These are phyloP conservation scores for Elasticomyces elasticus DNA, from an alignment of 495 filamentous ascomycete genomes.

Conservation along the genomic window DNA sequence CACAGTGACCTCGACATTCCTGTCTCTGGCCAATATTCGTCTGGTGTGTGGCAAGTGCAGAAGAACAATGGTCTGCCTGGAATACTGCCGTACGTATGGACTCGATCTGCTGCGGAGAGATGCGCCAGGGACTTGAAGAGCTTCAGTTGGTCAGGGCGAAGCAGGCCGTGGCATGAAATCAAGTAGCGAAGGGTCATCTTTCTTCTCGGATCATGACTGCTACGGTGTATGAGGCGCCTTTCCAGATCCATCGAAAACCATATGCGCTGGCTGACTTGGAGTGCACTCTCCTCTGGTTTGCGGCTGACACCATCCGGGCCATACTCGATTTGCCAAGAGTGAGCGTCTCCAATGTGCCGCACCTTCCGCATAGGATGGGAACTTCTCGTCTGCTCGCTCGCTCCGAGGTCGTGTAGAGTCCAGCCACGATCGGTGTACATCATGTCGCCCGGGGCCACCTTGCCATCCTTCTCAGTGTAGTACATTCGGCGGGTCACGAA, in stretches of 20 bases:
- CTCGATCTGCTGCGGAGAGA: not conserved
- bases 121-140: not conserved
- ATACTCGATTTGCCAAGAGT: not conserved
- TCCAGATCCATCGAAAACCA: not conserved
- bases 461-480: not conserved
- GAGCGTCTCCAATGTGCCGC: not conserved
- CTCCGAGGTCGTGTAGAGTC: not conserved
- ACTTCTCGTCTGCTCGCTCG: not conserved
- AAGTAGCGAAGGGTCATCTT: not conserved
- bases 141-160: not conserved
- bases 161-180: not conserved
- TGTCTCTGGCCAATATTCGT: not conserved
- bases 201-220: too few relatives aligned
- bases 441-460: not conserved
- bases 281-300: not conserved
- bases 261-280: not conserved
- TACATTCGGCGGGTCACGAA: not conserved
- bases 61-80: too few relatives aligned
- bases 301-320: not conserved
- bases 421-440: not conserved
- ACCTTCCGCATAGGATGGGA: not conserved
- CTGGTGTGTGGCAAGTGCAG: not conserved
- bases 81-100: too few relatives aligned
- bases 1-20: too few relatives aligned
- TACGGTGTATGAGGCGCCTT: not conserved